Evolutionary conservation across 2,329 filamentous ascomycete species (phyloP), one percentile per base, ranked within the genome.

Genomic region (Arthrobotrys sinensis): DNA sequence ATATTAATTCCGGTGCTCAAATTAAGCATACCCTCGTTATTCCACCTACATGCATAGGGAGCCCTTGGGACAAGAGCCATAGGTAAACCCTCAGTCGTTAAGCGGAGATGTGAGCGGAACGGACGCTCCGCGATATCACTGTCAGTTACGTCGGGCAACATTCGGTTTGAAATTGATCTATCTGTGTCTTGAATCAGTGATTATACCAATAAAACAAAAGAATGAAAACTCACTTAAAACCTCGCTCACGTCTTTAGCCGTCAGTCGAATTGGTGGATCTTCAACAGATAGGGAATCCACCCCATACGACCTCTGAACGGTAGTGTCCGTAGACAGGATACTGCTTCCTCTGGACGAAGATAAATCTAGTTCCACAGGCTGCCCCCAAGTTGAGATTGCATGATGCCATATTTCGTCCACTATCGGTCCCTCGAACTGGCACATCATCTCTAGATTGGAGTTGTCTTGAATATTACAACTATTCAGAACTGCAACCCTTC

Each of bases 381-480:
- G 28, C 0, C 72, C 72, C 72, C 72, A 77, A 1, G 72, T 70
- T 1, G 63, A 11, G 12, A 70, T 43, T 6, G 65, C 72, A 36
- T 77, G 72, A 14, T 66, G 65, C 40, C 69, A 77, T 24, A 77
- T 43, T 0, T 57, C 45, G 21, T 78, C 62, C 6, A 78, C 63
- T 12, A 78, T 72, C 3, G 60, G 62, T 0, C 75, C 75, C 53
- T 78, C 75, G 19, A 67, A 72, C 6, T 78, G 75, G 21, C 75
- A 71, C 75, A 78, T 78, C 67, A 78, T 78, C 53, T 78, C 75
- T 4, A 78, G 14, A 32, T 78, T 78, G 2, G 75, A 71, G 19
- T 78, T 78, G 38, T 78, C 75, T 38, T 78, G 75, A 11, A 78
- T 78, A 32, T 78, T 78, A 38, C 75, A 78, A 14, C 75, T 78